Evolutionary conservation across 2,329 filamentous ascomycete genomes (phyloP).

Genomic region (Neonectria sp.): DNA sequence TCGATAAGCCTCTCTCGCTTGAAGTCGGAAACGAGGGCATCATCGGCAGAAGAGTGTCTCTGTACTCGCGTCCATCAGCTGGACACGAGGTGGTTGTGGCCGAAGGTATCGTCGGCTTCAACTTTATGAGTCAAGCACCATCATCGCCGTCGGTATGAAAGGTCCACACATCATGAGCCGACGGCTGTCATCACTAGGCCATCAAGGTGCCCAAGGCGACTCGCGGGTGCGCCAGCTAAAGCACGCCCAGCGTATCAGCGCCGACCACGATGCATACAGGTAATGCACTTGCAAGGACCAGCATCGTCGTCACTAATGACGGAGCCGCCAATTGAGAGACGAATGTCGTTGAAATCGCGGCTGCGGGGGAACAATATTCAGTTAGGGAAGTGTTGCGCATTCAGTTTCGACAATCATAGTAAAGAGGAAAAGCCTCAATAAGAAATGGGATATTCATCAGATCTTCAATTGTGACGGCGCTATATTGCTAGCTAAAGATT

Average conservation of each 20-base stretch:
- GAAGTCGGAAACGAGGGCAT: conserved; percentile 63
- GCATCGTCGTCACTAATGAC: not conserved
- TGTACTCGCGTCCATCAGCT: conserved; percentile 48
- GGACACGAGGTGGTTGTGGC: conserved; percentile 55
- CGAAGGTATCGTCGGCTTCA: conserved; percentile 67
- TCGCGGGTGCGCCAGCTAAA: not conserved
- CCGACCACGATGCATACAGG: conserved; percentile 3
- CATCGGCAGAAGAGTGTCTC: conserved; percentile 64
- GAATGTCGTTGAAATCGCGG: not conserved
- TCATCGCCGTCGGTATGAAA: conserved; percentile 26
- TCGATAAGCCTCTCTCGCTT: conserved; percentile 58
- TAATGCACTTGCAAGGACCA: not conserved
- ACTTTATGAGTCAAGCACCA: conserved; percentile 49
- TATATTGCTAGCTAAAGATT: not conserved
- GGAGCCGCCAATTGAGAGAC: conserved; percentile 15
- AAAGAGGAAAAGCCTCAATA: not conserved
- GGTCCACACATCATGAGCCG: not conserved
- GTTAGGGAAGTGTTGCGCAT: not conserved
- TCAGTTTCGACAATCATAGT: not conserved
- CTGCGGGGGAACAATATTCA: not conserved
- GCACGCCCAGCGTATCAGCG: conserved; percentile 8
- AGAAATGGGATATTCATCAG: not conserved
- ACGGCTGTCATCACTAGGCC: not conserved
- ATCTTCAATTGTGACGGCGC: too few relatives aligned
- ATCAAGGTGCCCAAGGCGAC: conserved; percentile 36